phyloP scores from a whole-genome alignment of 202 grass and related monocot species.

The Setaria viridis region DNA sequence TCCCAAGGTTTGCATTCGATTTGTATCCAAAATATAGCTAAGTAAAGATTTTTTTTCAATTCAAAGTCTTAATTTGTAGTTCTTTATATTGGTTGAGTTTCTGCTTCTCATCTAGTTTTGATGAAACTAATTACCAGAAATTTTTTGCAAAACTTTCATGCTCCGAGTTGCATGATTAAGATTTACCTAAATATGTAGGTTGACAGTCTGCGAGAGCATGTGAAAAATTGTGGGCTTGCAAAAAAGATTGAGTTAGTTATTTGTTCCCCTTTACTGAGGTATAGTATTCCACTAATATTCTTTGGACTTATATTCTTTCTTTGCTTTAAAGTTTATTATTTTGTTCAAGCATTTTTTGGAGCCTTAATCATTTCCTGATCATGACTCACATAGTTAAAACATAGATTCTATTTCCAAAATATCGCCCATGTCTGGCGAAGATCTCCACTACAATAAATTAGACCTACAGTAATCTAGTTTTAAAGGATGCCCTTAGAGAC shows the following conservation, averaged over 20 bases:
- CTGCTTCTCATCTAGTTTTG: not conserved
- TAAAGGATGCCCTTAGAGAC: no score
- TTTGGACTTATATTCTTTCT: slow-evolving; percentile 2
- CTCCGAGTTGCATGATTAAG: not conserved
- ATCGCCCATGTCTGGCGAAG: no score
- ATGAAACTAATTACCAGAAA: no score
- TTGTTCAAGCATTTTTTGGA: no score
- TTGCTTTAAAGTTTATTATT: no score
- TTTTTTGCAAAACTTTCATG: no score
- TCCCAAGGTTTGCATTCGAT: no score
- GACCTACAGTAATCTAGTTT: no score
- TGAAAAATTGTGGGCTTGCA: slow-evolving; percentile 52
- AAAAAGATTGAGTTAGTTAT: slow-evolving; percentile 70
- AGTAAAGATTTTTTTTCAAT: not conserved
- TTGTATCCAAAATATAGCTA: not conserved
- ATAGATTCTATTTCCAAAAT: no score
- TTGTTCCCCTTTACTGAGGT: slow-evolving; percentile 77
- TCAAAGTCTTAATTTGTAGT: not conserved
- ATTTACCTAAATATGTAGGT: slow-evolving; percentile 49
- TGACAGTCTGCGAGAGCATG: slow-evolving; percentile 60
- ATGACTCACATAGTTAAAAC: no score
- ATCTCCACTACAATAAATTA: no score
- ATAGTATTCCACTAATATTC: not conserved
- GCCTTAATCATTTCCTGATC: no score
- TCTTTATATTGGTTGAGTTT: not conserved